phyloP scores from a whole-genome alignment of 78 protist species.

The Dictyostelium discoideum region dicty_2.7 NC_007089.4:4777501-4778000 shows the following conservation, averaged over 20 bases:
- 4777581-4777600: neutral
- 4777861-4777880: neutral
- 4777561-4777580: neutral
- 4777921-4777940: too few relatives aligned
- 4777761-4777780: slow-evolving; percentile 18
- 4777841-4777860: neutral
- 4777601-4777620: slow-evolving; percentile 15
- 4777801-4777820: too few relatives aligned
- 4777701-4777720: neutral
- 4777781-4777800: neutral
- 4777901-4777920: neutral
- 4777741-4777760: neutral
- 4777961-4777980: neutral
- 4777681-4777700: neutral
- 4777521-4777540: neutral
- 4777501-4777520: neutral
- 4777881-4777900: neutral
- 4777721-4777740: neutral
- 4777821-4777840: too few relatives aligned
- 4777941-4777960: too few relatives aligned
- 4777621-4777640: neutral
- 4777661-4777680: neutral
- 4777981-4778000: neutral
- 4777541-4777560: neutral
- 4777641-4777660: slow-evolving; percentile 8